Percentiles rank a stretch among this genome's conserved stretches.
These are phyloP conservation scores for Nannochloris sp. DNA, from an alignment of 139 green algal species.

Conservation along the genomic window DNA sequence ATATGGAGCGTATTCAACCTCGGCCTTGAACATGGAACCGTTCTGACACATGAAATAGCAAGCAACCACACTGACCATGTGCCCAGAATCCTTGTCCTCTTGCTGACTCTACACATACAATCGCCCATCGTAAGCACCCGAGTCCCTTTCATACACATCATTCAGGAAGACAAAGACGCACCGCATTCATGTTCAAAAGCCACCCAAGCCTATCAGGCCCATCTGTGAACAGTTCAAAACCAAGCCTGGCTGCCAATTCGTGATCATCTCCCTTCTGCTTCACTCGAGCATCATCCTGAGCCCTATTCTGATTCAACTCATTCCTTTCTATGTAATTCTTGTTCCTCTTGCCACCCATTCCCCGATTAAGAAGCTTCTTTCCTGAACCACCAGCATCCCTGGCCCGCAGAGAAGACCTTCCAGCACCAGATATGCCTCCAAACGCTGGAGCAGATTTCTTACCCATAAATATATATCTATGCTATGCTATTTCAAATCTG, in stretches of 20 bases:
- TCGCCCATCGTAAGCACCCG: neutral
- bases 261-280: constrained; percentile 44
- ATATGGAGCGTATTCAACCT: constrained; percentile 78
- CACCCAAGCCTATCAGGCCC: constrained; percentile 73
- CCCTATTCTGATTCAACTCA: neutral
- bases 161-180: constrained; percentile 19
- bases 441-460: constrained; percentile 9
- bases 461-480: neutral
- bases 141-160: neutral
- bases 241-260: constrained; percentile 53
- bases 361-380: constrained; percentile 23
- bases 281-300: constrained; percentile 4
- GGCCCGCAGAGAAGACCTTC: constrained; percentile 17
- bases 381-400: constrained; percentile 18
- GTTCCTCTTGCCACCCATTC: constrained; percentile 18
- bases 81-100: constrained; percentile 70
- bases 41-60: constrained; percentile 96
- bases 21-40: constrained; percentile 86
- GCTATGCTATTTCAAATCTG: too few relatives aligned
- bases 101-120: constrained; percentile 51
- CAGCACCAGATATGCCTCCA: constrained; percentile 3
- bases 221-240: constrained; percentile 63
- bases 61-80: constrained; percentile 61
- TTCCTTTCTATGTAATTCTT: constrained; percentile 2
- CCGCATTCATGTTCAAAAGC: constrained; percentile 84